Evolutionary conservation across 73 alveolate species (phyloP).

Genomic region (Tetrahymena borealis): DNA sequence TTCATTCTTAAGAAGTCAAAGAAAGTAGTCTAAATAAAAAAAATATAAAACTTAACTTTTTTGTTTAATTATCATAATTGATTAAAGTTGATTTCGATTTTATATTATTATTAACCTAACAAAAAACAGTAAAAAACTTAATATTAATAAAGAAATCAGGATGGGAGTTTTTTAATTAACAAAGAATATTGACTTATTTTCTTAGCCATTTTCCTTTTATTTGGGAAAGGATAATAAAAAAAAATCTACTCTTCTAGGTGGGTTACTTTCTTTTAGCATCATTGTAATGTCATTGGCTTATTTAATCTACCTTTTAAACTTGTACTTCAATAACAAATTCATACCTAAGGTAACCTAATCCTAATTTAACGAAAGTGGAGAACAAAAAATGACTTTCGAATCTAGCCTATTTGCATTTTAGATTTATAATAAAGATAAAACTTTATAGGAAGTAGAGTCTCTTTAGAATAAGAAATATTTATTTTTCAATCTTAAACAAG

Average conservation of each 20-base stretch:
- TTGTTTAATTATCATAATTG: no score
- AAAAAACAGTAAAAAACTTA: neutral
- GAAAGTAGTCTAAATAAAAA: no score
- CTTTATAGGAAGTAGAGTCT: neutral
- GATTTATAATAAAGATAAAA: neutral
- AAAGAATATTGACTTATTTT: neutral
- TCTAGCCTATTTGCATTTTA: neutral
- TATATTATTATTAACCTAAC: no score
- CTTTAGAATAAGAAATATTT: no score
- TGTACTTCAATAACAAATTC: neutral
- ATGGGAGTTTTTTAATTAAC: neutral
- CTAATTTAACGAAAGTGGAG: neutral
- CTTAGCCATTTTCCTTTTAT: neutral
- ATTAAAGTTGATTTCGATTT: no score
- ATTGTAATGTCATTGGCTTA: neutral
- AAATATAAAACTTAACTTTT: no score
- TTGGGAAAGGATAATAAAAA: neutral
- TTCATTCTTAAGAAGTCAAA: no score
- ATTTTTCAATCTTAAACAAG: neutral
- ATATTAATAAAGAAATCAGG: neutral
- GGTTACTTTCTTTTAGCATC: neutral
- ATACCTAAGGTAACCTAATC: neutral
- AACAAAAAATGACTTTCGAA: neutral
- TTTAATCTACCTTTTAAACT: neutral
- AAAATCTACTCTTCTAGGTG: neutral